Evolutionary conservation across 1,139 yeast genomes (phyloP).

Genomic region (Scheffersomyces segobiensis): DNA sequence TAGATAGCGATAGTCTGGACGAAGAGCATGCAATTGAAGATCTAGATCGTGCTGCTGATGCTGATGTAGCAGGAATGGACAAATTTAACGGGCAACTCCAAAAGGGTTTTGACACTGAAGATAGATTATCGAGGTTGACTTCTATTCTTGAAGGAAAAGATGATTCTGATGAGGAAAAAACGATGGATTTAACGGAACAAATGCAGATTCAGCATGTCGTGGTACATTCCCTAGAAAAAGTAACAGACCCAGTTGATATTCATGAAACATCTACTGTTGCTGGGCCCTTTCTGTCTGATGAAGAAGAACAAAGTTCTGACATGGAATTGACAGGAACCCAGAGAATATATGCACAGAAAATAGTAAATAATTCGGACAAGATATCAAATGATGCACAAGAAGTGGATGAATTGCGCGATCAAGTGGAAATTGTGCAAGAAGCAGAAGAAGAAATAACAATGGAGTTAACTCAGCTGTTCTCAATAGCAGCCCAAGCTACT

Average conservation of each 20-base stretch:
- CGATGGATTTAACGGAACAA: constrained; percentile 20
- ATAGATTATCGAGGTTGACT: not conserved
- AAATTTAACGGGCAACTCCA: constrained; percentile 2
- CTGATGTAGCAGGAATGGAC: constrained; percentile 2
- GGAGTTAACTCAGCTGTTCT: constrained; percentile 10
- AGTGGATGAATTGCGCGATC: constrained; percentile 1
- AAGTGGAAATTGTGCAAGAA: not conserved
- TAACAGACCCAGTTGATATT: not conserved
- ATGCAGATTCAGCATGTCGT: constrained; percentile 1
- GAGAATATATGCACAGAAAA: constrained; percentile 1
- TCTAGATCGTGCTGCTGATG: constrained; percentile 6
- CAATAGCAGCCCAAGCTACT: not conserved
- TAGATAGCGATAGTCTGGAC: constrained; percentile 14
- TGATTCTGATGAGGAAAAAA: constrained; percentile 16
- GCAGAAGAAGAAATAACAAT: constrained; percentile 11
- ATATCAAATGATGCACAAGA: constrained; percentile 1
- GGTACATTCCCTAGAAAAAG: not conserved
- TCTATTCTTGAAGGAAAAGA: not conserved
- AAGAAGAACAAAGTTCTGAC: constrained; percentile 16
- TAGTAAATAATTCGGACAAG: not conserved
- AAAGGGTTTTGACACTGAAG: not conserved
- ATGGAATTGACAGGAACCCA: constrained; percentile 24
- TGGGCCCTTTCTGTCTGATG: constrained; percentile 4
- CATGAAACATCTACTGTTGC: not conserved
- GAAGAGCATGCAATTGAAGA: not conserved